These are phyloP conservation scores for Combretum micranthum DNA, from an alignment of 345 rosid genomes.

Conservation along the genomic window DNA sequence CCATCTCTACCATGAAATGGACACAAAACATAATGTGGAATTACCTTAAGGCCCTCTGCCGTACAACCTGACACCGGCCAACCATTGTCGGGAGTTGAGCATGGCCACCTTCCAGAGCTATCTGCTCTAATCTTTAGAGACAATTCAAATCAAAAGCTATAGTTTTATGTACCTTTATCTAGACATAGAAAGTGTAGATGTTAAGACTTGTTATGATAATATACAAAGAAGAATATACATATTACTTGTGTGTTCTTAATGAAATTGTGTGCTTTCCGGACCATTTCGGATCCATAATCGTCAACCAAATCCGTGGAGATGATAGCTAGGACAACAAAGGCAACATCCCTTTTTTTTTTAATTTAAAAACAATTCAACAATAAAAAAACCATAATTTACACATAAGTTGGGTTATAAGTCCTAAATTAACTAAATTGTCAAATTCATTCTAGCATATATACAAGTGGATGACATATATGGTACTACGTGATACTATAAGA, in stretches of 20 bases:
- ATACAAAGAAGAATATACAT: too few relatives aligned
- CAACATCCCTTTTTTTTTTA: too few relatives aligned
- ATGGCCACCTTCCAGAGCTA: constrained; percentile 46
- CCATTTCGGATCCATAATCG: constrained; percentile 31
- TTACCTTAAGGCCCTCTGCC: constrained; percentile 55
- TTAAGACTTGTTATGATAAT: too few relatives aligned
- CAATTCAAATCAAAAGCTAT: background rate
- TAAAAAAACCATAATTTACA: too few relatives aligned
- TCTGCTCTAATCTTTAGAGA: constrained; percentile 23
- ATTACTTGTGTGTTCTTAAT: constrained; percentile 48
- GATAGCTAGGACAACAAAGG: constrained; percentile 53
- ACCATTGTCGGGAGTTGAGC: constrained; percentile 55
- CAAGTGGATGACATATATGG: too few relatives aligned
- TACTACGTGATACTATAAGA: too few relatives aligned
- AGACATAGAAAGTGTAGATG: too few relatives aligned
- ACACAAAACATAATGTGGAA: too few relatives aligned
- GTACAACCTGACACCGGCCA: constrained; percentile 69
- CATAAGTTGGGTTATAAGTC: too few relatives aligned
- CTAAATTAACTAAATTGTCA: too few relatives aligned
- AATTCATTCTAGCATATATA: too few relatives aligned
- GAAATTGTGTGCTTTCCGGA: constrained; percentile 53
- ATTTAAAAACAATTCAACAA: too few relatives aligned
- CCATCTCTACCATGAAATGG: background rate
- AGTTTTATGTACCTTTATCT: background rate
- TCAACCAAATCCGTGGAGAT: constrained; percentile 36